Evolutionary conservation across 306 rosid species (phyloP), one percentile per base, ranked within the genome.

Genomic region (Delonix regia): DNA sequence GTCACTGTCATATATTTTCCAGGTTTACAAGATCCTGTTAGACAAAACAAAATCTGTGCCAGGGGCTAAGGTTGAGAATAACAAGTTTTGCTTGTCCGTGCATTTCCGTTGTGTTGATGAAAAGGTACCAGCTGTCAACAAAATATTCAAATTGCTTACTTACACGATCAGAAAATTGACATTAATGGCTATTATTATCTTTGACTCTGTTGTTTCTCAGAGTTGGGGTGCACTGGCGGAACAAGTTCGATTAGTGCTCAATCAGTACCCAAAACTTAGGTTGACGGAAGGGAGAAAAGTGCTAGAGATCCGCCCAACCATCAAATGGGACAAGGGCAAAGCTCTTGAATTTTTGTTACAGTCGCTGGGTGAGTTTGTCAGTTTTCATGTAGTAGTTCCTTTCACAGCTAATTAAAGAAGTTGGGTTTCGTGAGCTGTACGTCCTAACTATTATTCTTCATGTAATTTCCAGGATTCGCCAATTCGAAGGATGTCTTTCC

Each of bases 301-400:
- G 71, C 52, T 95, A 0, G 99, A 94, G 82, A 90, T 94, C 28
- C 87, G 97, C n/a, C 99, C 99, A 52, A 85, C 81, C 42, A 91
- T 94, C 67, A 91, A 94, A 88, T 94, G 99, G 99, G 97, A 94
- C 91, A 94, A 94, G 60, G 99, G 99, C 80, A 94, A 90, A 83
- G 99, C 99, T 65, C 90, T 94, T 24, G 99, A 94, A 62, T 94
- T 92, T 84, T 85, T 94, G 85, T 83, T 94, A 1, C 90, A 89
- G 83, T 90, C 99, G 25, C 69, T 91, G 7, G 98, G 98, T 92
- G 59, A 74, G 84, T 71, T 1, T 56, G n/a, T 0, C 24, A 18
- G 11, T 63, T 59, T 12, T 27, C 38, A 56, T 25, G 63, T 18
- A 56, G 24, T 30, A 11, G 16, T 12, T 12, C 27, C 48, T 51